Evolutionary conservation across 768 basidiomycete genomes (phyloP).

Genomic region (Boletus edulis): DNA sequence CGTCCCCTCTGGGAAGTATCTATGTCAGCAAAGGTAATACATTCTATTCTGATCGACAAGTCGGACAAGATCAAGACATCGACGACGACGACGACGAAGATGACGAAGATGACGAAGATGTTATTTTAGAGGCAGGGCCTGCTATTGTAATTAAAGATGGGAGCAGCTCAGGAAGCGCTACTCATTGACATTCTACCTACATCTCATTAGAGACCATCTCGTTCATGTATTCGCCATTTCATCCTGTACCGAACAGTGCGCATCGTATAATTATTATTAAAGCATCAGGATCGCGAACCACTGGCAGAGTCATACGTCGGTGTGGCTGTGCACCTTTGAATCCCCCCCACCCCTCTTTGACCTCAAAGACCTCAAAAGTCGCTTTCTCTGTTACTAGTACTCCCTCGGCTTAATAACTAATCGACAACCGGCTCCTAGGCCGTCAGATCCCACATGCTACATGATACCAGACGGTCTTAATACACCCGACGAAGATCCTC

Average conservation of each 20-base stretch:
- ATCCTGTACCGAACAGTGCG: constrained; percentile 10
- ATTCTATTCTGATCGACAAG: constrained; percentile 41
- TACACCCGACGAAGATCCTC: constrained; percentile 8
- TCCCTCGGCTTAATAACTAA: background rate
- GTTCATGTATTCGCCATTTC: constrained; percentile 15
- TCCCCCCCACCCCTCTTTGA: too few species aligned
- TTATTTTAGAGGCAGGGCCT: constrained; percentile 76
- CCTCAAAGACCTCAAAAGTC: background rate
- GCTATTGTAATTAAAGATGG: constrained; percentile 45
- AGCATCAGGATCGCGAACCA: too few species aligned
- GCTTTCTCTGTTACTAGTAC: background rate
- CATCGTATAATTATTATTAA: background rate
- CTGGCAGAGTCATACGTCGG: background rate
- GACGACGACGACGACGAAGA: constrained; percentile 60
- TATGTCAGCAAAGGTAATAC: constrained; percentile 37
- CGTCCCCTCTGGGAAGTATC: constrained; percentile 30
- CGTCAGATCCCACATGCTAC: constrained; percentile 25
- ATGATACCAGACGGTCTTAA: constrained; percentile 25
- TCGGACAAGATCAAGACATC: constrained; percentile 57
- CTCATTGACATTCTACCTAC: constrained; percentile 15
- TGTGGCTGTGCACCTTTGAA: background rate
- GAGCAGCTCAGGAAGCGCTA: constrained; percentile 23
- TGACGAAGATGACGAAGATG: constrained; percentile 48
- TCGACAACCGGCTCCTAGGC: background rate
- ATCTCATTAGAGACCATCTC: constrained; percentile 3